Percentiles rank a stretch among this genome's conserved stretches.
Conservation (phyloP, 2,329 filamentous ascomycete species). For the Penicillium thymicola region DNA sequence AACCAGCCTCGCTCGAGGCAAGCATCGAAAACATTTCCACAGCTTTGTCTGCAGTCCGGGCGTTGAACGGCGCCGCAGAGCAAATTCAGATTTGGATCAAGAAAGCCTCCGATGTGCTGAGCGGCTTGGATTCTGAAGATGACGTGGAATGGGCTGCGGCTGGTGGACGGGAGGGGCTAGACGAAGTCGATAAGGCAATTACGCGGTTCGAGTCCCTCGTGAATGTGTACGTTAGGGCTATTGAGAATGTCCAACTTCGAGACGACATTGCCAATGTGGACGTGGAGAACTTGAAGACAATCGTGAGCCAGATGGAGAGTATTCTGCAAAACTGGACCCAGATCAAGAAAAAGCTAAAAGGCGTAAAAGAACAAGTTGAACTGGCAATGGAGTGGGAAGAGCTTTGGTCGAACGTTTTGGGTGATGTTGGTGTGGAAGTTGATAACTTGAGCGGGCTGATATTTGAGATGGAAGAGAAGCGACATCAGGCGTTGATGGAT, state of each 20-base stretch:
- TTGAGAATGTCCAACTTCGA: slow-evolving; percentile 81
- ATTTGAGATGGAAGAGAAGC: slow-evolving; percentile 96
- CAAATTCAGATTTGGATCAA: slow-evolving; percentile 93
- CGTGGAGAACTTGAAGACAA: slow-evolving; percentile 65
- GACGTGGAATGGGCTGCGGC: slow-evolving; percentile 96
- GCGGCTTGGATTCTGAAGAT: slow-evolving; percentile 87
- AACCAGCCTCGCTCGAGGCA: slow-evolving; percentile 76
- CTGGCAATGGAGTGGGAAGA: slow-evolving; percentile 99
- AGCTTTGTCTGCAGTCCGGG: slow-evolving; percentile 76
- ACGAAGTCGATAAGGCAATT: slow-evolving; percentile 66
- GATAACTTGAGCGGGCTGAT: slow-evolving; percentile 76
- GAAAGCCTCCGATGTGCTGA: slow-evolving; percentile 85
- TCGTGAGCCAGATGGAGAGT: slow-evolving; percentile 84
- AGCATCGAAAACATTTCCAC: slow-evolving; percentile 82
- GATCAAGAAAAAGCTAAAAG: slow-evolving; percentile 73
- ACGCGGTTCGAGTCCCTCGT: slow-evolving; percentile 82
- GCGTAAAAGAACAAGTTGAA: slow-evolving; percentile 85
- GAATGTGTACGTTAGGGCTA: slow-evolving; percentile 89
- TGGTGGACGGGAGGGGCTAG: slow-evolving; percentile 61
- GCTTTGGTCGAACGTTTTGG: slow-evolving; percentile 88
- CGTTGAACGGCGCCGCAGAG: slow-evolving; percentile 80
- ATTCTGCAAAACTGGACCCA: slow-evolving; percentile 81
- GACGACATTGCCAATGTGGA: slow-evolving; percentile 71
- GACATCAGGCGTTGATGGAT: slow-evolving; percentile 71
- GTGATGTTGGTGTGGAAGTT: slow-evolving; percentile 87